Conservation (phyloP, 2,329 filamentous ascomycete genomes). For the Phialophora expanda region DNA sequence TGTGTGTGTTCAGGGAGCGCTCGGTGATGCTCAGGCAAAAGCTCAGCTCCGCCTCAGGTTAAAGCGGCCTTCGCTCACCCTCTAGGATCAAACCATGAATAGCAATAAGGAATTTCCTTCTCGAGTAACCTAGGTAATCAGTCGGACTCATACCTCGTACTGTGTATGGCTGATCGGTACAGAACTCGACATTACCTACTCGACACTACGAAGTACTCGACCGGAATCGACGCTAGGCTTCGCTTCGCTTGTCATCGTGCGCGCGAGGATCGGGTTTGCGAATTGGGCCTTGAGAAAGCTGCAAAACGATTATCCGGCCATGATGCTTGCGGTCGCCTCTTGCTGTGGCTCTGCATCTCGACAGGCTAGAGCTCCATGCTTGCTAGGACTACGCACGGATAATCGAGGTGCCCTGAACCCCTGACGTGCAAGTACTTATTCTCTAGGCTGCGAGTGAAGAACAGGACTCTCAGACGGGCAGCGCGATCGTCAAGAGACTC, state of each 20-base stretch:
- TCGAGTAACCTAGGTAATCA: too few species aligned
- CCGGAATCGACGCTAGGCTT: too few species aligned
- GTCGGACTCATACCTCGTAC: too few species aligned
- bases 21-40: too few species aligned
- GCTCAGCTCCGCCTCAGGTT: too few species aligned
- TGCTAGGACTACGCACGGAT: background rate
- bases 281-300: background rate
- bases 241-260: too few species aligned
- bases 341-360: background rate
- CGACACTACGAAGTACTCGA: background rate
- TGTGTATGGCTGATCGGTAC: too few species aligned
- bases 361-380: background rate
- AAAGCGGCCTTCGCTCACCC: too few species aligned
- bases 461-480: background rate
- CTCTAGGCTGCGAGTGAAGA: background rate
- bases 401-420: background rate
- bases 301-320: conserved; percentile 13
- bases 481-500: background rate
- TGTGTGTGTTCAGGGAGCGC: too few species aligned
- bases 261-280: background rate
- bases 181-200: too few species aligned
- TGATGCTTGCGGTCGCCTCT: background rate
- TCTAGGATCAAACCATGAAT: too few species aligned
- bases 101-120: too few species aligned
- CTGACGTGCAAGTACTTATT: background rate